Evolutionary conservation across 768 basidiomycete species (phyloP).

Genomic region (Tulasnella sp.): DNA sequence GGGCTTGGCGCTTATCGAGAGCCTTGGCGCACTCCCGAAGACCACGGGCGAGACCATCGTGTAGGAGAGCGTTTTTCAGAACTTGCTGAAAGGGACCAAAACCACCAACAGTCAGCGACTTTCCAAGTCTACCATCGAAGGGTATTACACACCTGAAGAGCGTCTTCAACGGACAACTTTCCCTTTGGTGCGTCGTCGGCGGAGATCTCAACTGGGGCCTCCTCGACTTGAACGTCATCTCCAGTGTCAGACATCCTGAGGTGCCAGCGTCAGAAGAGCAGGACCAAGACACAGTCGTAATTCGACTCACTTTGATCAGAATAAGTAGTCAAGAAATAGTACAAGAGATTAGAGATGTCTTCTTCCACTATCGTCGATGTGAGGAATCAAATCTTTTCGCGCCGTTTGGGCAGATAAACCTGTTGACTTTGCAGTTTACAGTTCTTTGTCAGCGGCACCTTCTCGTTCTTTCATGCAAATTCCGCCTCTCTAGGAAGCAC

Average conservation of each 20-base stretch:
- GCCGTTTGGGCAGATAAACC: neutral
- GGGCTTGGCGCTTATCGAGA: conserved; percentile 96
- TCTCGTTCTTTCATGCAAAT: neutral
- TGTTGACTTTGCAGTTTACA: conserved; percentile 3
- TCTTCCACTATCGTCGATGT: conserved; percentile 96
- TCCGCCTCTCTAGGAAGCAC: neutral
- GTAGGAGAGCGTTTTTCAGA: conserved; percentile 95
- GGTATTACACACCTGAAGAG: conserved; percentile 56
- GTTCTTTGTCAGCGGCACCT: conserved; percentile 1
- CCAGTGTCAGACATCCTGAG: conserved; percentile 92
- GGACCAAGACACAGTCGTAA: neutral
- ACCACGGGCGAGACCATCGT: conserved; percentile 97
- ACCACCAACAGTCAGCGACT: neutral
- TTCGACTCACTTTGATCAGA: neutral
- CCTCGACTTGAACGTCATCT: conserved; percentile 56
- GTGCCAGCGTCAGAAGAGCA: neutral
- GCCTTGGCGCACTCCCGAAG: conserved; percentile 97
- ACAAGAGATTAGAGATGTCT: conserved; percentile 44
- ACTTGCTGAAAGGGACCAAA: conserved; percentile 57
- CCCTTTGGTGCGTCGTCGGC: conserved; percentile 85
- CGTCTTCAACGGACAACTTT: conserved; percentile 91
- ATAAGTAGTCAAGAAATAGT: conserved; percentile 10
- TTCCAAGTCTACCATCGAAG: conserved; percentile 16
- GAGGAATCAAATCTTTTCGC: conserved; percentile 25
- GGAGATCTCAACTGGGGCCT: conserved; percentile 38